Evolutionary conservation across 192 early-diverging fungal species (phyloP).

Genomic region (Polychytrium aggregatum): DNA sequence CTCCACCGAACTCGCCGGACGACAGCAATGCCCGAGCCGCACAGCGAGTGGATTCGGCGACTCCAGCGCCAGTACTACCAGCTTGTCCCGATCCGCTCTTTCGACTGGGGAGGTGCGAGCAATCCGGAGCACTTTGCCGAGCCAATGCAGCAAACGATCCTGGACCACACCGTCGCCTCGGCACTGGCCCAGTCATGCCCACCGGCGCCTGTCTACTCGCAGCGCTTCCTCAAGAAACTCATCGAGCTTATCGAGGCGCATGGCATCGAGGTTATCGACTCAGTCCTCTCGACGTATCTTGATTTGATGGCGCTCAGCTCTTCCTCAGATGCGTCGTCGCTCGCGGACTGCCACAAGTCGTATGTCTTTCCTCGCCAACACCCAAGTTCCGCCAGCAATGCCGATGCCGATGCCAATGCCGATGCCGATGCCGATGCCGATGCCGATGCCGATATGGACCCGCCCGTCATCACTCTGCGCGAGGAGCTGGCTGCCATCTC

Average conservation of each 20-base stretch:
- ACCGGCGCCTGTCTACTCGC: slow-evolving; percentile 2
- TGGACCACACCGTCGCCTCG: slow-evolving; percentile 1
- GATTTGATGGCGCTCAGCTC: not conserved
- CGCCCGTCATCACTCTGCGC: slow-evolving; percentile 23
- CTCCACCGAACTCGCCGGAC: no score
- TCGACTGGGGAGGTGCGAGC: no score
- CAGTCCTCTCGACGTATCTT: slow-evolving; percentile 5
- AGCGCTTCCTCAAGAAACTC: slow-evolving; percentile 11
- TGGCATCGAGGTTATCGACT: slow-evolving; percentile 3
- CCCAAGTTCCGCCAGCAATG: not conserved
- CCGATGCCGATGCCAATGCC: no score
- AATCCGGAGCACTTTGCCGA: no score
- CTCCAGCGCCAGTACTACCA: no score
- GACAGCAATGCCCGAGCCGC: no score
- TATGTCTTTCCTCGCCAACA: not conserved
- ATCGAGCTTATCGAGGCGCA: not conserved
- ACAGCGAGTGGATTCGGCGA: no score
- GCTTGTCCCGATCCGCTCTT: no score
- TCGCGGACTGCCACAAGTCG: not conserved
- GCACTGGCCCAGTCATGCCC: slow-evolving; percentile 2
- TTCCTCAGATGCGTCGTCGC: no score
- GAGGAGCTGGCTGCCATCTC: slow-evolving; percentile 42
- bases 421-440: no score
- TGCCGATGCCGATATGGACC: not conserved
- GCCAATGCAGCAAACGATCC: slow-evolving; percentile 1